Evolutionary conservation across 495 filamentous ascomycete genomes (phyloP), one percentile per base, ranked within the genome.

Genomic region (Daldinia loculata): DNA sequence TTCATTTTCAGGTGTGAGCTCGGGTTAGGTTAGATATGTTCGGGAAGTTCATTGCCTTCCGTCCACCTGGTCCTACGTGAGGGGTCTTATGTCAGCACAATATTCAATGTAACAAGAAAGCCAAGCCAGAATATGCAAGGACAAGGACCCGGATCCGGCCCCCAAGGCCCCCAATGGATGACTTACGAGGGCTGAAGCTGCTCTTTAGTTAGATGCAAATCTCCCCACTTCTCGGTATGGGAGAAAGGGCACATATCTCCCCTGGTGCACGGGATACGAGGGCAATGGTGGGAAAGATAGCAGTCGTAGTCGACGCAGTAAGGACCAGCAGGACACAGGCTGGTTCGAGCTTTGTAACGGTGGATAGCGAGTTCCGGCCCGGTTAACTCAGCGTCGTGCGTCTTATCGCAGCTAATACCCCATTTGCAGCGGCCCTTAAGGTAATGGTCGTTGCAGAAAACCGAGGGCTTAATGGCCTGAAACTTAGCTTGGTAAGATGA

Each of bases 211-310:
- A 74, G 59, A 58, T 77, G 75, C 45, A 77, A 48, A 56, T 77
- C 71, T 64, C 75, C 75, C 66, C 65, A 77, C 39, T 72, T 76
- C 7, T 64, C 66, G 4, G 75, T 77, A 53, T 67, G 22, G 9
- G 65, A 76, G 58, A 77, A 77, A 3, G 70, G 74, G 53, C 75
- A 77, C 39, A 27, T 27, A 15, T 77, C 75, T 50, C 63, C 64
- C 14, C 74, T 59, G 11, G 68, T 67, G 48, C 75, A 77, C 41
- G 66, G 65, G 15, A 43, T 6, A 11, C 75, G 66, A 32, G 75
- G 75, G 34, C 75, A 77, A 53, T 77, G 75, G 39, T 77, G 75
- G 41, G 75, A 77, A 38, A 77, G 71, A 56, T 77, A 77, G 60
- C 75, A 77, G 32, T 77, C 75, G 45, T 74, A 70, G 63, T 77